Evolutionary conservation across 1,284 basidiomycete species (phyloP).

Genomic region (Apiotrichum siamense): DNA sequence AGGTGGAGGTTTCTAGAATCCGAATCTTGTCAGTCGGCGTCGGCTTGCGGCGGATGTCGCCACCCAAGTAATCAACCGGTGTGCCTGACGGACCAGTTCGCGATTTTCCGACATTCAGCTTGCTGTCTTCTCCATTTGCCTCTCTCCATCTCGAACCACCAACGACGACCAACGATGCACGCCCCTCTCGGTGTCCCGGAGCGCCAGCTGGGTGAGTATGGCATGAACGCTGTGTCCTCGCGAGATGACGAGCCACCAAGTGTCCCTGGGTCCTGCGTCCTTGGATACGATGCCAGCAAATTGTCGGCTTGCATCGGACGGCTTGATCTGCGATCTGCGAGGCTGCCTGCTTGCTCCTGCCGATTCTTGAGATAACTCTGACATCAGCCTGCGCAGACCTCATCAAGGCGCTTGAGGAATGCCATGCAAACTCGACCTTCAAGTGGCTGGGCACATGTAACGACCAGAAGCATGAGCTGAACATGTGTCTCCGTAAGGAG

Average conservation of each 20-base stretch:
- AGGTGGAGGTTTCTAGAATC: background rate
- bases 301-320: background rate
- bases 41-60: background rate
- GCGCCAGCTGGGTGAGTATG: constrained; percentile 35
- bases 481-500: constrained; percentile 68
- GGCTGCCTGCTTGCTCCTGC: background rate
- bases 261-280: background rate
- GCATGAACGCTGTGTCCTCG: background rate
- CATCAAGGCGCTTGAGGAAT: constrained; percentile 41
- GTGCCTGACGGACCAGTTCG: no score
- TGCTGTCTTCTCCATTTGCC: background rate
- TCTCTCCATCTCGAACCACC: background rate
- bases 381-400: constrained; percentile 39
- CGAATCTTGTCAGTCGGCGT: no score
- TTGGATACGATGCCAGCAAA: background rate
- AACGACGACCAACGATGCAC: no score
- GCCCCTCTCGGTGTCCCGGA: constrained; percentile 38
- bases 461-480: constrained; percentile 61
- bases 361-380: background rate
- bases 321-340: background rate
- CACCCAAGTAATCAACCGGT: background rate
- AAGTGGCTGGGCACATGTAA: constrained; percentile 55
- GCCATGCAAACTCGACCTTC: constrained; percentile 35
- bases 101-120: background rate
- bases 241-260: no score